Conservation (phyloP, 805 yeast species). For the Maudiozyma barnettii region DNA sequence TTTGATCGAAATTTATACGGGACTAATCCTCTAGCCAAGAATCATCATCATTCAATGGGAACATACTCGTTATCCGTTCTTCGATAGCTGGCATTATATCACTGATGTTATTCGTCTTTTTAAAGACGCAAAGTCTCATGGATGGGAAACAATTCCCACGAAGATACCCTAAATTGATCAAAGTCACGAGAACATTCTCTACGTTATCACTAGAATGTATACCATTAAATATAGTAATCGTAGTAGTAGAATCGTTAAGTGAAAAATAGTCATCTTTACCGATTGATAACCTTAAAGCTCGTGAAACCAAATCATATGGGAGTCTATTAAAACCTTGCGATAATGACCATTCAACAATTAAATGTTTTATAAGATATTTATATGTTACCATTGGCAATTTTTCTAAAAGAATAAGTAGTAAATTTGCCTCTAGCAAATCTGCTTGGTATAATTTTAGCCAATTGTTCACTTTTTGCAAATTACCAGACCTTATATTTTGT, state of each 20-base stretch:
- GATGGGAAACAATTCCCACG: constrained; percentile 29
- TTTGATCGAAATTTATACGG: background rate
- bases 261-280: constrained; percentile 3
- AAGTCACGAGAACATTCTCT: constrained; percentile 24
- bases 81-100: constrained; percentile 24
- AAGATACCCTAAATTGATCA: constrained; percentile 23
- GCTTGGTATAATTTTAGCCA: constrained; percentile 26
- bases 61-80: constrained; percentile 19
- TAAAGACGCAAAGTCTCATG: constrained; percentile 22
- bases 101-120: constrained; percentile 17
- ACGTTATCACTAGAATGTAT: constrained; percentile 17
- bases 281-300: constrained; percentile 14
- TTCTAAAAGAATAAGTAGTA: constrained; percentile 33
- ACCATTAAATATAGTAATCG: constrained; percentile 14
- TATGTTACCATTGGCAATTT: constrained; percentile 35
- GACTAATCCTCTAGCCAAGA: constrained; percentile 20
- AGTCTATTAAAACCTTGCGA: constrained; percentile 18
- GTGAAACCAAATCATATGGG: constrained; percentile 18
- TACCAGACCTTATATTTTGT: constrained; percentile 35
- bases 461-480: constrained; percentile 29
- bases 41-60: constrained; percentile 24
- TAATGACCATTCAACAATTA: constrained; percentile 13
- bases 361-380: constrained; percentile 29
- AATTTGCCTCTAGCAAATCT: constrained; percentile 24
- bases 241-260: background rate